phyloP scores from a whole-genome alignment of 768 basidiomycete species.

The Leccinum boreale region DNA sequence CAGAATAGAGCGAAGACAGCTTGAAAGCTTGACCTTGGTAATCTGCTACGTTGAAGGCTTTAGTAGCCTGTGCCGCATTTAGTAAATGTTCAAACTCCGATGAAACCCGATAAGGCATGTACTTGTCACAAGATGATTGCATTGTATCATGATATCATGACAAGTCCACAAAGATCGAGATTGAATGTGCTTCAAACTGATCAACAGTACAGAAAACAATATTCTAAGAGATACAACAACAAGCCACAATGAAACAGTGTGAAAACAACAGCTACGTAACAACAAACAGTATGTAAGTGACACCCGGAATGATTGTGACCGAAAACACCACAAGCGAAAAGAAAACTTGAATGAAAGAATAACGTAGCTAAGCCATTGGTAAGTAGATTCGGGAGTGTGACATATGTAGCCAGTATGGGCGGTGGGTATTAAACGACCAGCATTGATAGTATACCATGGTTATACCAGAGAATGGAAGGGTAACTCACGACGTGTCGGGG shows the following conservation, averaged over 20 bases:
- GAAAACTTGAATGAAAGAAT: neutral
- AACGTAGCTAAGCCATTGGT: conserved; percentile 8
- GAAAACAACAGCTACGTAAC: conserved; percentile 7
- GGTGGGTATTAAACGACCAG: conserved; percentile 30
- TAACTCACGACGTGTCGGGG: neutral
- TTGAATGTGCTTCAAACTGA: neutral
- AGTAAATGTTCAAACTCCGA: too few species aligned
- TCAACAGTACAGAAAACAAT: conserved; percentile 1
- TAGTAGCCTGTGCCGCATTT: neutral
- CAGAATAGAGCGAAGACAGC: conserved; percentile 28
- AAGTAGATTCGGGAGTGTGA: conserved; percentile 15
- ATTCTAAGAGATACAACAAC: conserved; percentile 10
- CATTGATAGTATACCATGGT: conserved; percentile 17
- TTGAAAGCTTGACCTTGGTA: conserved; percentile 15
- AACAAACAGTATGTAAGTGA: conserved; percentile 1
- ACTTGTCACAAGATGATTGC: too few species aligned
- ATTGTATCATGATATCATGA: too few species aligned
- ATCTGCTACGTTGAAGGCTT: neutral
- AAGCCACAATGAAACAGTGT: conserved; percentile 2
- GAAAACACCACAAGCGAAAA: conserved; percentile 1
- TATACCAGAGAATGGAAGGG: neutral
- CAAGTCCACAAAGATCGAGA: too few species aligned
- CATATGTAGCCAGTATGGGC: conserved; percentile 8
- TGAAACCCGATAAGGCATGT: too few species aligned
- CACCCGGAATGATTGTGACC: conserved; percentile 1